These are phyloP conservation scores for Daldinia childiae DNA, from an alignment of 495 filamentous ascomycete species.

Conservation along the genomic window DNA sequence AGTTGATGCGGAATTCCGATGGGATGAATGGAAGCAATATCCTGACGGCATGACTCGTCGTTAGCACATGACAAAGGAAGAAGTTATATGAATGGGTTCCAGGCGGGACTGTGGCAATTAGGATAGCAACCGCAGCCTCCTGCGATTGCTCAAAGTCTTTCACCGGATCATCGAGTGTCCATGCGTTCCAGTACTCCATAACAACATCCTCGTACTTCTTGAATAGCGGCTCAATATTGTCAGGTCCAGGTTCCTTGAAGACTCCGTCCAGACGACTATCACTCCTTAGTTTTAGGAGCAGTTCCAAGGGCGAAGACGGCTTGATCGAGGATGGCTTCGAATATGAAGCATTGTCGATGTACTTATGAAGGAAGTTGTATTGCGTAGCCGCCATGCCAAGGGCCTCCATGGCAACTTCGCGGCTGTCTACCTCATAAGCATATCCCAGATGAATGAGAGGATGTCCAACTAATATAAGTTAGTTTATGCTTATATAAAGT, in stretches of 20 bases:
- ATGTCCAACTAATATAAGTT: constrained; percentile 72
- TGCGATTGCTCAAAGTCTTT: constrained; percentile 82
- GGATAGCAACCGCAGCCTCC: constrained; percentile 74
- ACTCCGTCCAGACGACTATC: constrained; percentile 67
- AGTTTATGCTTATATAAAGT: constrained; percentile 15
- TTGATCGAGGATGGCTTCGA: constrained; percentile 61
- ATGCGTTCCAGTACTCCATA: constrained; percentile 88
- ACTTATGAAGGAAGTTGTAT: constrained; percentile 81
- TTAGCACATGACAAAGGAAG: constrained; percentile 82
- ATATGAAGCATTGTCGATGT: constrained; percentile 75
- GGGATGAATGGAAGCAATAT: constrained; percentile 85
- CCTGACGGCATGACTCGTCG: constrained; percentile 85
- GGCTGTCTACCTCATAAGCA: constrained; percentile 81
- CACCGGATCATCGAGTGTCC: constrained; percentile 70
- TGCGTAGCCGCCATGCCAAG: constrained; percentile 74
- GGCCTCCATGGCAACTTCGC: constrained; percentile 85
- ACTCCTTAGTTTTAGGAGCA: constrained; percentile 68
- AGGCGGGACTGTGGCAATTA: constrained; percentile 68
- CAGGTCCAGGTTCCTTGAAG: constrained; percentile 64
- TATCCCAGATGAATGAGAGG: constrained; percentile 90
- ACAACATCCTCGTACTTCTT: constrained; percentile 72
- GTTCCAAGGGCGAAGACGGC: constrained; percentile 69
- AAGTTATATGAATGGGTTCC: constrained; percentile 80
- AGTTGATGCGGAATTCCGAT: constrained; percentile 70
- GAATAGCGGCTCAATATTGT: constrained; percentile 75